Percentiles rank a stretch among this genome's conserved stretches.
Evolutionary conservation across 176 grass and related monocot genomes (phyloP).

Genomic region (Triticum turgidum): DNA sequence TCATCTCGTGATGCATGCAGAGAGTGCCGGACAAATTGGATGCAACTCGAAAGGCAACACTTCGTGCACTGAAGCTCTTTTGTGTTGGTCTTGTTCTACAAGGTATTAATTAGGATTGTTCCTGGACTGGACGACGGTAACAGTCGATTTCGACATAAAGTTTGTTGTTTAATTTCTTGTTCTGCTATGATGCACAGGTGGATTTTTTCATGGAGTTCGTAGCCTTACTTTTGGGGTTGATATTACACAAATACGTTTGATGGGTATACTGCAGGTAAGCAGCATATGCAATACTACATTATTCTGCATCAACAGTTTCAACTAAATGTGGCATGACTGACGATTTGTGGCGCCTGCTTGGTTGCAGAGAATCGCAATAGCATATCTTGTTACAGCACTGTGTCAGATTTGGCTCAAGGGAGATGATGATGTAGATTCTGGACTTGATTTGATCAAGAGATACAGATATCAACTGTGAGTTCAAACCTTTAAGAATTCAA

Average conservation of each 20-base stretch:
- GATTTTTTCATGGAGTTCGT: slow-evolving; percentile 85
- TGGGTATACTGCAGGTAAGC: slow-evolving; percentile 83
- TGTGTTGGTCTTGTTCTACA: slow-evolving; percentile 85
- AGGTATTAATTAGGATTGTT: slow-evolving; percentile 46
- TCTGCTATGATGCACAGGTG: slow-evolving; percentile 48
- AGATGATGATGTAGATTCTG: slow-evolving; percentile 44
- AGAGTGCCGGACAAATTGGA: slow-evolving; percentile 59
- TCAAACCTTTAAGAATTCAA: not conserved
- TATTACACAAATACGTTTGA: slow-evolving; percentile 63
- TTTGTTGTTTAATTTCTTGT: not conserved
- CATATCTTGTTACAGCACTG: slow-evolving; percentile 68
- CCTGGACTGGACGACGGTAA: not conserved
- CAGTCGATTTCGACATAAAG: not conserved
- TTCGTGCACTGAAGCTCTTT: slow-evolving; percentile 79
- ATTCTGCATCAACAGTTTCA: not conserved
- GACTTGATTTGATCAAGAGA: slow-evolving; percentile 56
- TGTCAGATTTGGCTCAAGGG: slow-evolving; percentile 93
- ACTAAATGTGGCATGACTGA: not conserved
- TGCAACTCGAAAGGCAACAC: slow-evolving; percentile 71
- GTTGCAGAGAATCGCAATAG: slow-evolving; percentile 87
- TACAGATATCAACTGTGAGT: slow-evolving; percentile 71
- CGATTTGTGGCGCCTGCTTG: not conserved
- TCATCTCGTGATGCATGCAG: slow-evolving; percentile 44
- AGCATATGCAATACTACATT: not conserved
- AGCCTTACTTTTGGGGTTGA: slow-evolving; percentile 80